Evolutionary conservation across 805 yeast genomes (phyloP), one percentile per base, ranked within the genome.

Genomic region (Yamadazyma sp.): DNA sequence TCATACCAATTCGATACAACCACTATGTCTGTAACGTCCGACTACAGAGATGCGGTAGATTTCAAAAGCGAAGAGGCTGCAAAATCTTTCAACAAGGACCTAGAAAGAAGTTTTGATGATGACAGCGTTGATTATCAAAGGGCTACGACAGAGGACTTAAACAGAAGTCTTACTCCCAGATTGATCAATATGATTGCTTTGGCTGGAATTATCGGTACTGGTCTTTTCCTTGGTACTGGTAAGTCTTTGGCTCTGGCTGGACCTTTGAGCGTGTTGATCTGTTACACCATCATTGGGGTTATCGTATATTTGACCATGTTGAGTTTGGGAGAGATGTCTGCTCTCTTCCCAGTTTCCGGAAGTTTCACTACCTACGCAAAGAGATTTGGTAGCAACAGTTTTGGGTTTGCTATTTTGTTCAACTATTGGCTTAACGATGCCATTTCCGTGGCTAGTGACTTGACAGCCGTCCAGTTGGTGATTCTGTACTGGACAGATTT

Each of bases 281-380:
- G 64, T 37, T 64, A 65, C 48, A 35, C 55, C 15, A 53, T 66
- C 13, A 64, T 64, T 18, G 70, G 68, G 12, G 48, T 62, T 8
- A 61, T 77, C 37, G 78, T 77, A 3, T 77, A 71, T 46, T 54
- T 71, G 44, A 78, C 79, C 8, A 71, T 77, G 73, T 57, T 73
- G 30, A 57, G 71, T 24, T 59, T 78, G 29, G 82, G 82, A 8
- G 82, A 77, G 48, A 76, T 77, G 80, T 59, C 77, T 3, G 71
- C 80, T 1, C 68, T 59, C 37, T 61, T 67, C 56, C 83, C 84
- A 3, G 71, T 70, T 17, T 70, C 77, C 2, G 80, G 79, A n/a
- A 71, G 77, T 5, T 73, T 75, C 41, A 67, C 78, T 18, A 62
- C 75, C 1, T 75, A 63, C 46, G 75, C 77, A 12, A 59, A 66